Base-by-base conservation (phyloP, 345 rosid genomes). In the Populus simonii region DNA sequence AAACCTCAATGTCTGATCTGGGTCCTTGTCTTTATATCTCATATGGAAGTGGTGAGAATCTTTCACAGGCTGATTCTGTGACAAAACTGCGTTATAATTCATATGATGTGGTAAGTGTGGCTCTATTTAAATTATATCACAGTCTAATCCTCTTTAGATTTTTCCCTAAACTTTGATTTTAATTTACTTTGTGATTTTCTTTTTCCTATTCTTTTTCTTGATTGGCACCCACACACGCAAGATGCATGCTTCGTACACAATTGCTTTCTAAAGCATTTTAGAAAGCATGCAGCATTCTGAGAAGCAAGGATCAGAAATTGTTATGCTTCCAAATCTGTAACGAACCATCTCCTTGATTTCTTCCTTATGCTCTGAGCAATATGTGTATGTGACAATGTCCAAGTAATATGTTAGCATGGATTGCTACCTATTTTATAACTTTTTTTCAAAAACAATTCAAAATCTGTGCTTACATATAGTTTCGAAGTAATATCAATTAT, bases 1-100 rank as follows among this genome's bases (percentile, higher is more conserved):
- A 86, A 74, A 79, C 86, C 49, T 73, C 78, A 65, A 78, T 79
- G 80, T 89, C 92, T 67, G 89, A 89, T 67, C 81, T 90, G 9
- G 99, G 98, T 67, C 99, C 99, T 23, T 88, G 80, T 75, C 84
- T 96, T 69, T 86, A 90, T 79, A 91, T 94, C 78, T 91, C 94
- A 25, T 91, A 92, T 86, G 80, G 89, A 77, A 89, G 98, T 79
- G 89, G 97, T 70, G 93, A 90, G 75, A 90, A 86, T 83, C 80
- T 79, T 81, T 78, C 57, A 41, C 90, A 79, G 80, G 85, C 87
- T 63, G 89, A 85, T 82, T 84, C 88, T 38, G 89, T 90, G 81
- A 87, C 85, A 84, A 93, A 90, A 76, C 81, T 96, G 47, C 86
- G 92, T 70, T 93, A 86, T 47, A 83, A 92, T 79, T 79, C 90